Evolutionary conservation across 148 eudicot genomes (phyloP).

Genomic region (Limonium bicolor): DNA sequence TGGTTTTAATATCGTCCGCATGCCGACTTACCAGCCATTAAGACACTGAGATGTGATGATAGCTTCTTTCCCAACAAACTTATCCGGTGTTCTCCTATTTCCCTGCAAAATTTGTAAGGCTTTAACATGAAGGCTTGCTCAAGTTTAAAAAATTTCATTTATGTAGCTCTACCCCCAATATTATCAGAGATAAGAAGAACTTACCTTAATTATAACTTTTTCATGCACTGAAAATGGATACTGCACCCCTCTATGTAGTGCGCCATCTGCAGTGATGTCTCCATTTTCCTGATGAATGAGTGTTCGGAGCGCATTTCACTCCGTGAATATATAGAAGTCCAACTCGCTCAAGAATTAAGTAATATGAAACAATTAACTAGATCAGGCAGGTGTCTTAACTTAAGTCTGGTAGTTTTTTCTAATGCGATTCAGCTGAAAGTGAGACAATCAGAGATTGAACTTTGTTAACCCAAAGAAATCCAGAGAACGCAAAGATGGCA

Average conservation of each 20-base stretch:
- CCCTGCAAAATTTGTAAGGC: slow-evolving; percentile 36
- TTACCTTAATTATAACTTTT: slow-evolving; percentile 73
- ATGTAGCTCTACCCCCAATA: no score
- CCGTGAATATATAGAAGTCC: no score
- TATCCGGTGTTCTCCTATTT: slow-evolving; percentile 80
- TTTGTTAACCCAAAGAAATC: no score
- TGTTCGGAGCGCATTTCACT: no score
- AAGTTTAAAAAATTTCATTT: not conserved
- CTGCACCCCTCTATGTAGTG: slow-evolving; percentile 40
- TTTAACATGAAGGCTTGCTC: not conserved
- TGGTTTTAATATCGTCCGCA: not conserved
- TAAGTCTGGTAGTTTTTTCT: no score
- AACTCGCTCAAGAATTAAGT: no score
- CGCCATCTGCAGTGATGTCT: slow-evolving; percentile 33
- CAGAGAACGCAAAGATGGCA: no score
- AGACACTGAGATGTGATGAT: slow-evolving; percentile 75
- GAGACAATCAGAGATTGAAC: not conserved
- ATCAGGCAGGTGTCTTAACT: no score
- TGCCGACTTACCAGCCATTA: slow-evolving; percentile 80
- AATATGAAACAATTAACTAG: no score
- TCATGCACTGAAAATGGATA: slow-evolving; percentile 79
- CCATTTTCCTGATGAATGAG: slow-evolving; percentile 54
- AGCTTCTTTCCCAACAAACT: slow-evolving; percentile 92
- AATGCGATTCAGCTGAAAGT: no score
- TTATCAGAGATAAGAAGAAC: slow-evolving; percentile 2